Percentiles rank a stretch among this genome's conserved stretches.
phyloP scores from a whole-genome alignment of 306 rosid species.

The Rubus idaeus region DNA sequence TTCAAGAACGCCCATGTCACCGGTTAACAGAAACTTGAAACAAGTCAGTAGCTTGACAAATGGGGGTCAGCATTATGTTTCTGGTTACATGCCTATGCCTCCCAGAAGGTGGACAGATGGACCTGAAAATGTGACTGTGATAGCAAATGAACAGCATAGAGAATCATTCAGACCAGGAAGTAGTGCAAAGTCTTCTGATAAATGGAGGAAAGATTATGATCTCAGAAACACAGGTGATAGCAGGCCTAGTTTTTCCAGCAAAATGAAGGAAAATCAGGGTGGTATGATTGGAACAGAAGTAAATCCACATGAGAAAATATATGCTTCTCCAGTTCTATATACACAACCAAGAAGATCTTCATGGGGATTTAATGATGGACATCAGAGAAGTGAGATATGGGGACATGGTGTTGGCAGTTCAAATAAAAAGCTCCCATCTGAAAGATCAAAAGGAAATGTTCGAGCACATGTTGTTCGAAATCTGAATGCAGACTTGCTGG shows the following conservation, averaged over 20 bases:
- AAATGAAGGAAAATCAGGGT: slow-evolving; percentile 31
- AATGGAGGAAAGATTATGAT: slow-evolving; percentile 29
- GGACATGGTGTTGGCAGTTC: slow-evolving; percentile 35
- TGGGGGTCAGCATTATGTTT: slow-evolving; percentile 11
- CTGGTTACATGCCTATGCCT: background rate
- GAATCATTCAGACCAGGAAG: slow-evolving; percentile 24
- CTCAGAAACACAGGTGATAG: slow-evolving; percentile 25
- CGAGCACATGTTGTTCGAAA: slow-evolving; percentile 17
- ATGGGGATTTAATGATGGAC: slow-evolving; percentile 52
- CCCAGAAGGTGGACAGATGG: slow-evolving; percentile 22
- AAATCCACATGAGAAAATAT: slow-evolving; percentile 31
- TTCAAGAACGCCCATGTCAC: slow-evolving; percentile 16
- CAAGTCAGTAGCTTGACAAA: background rate
- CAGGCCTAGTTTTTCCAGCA: slow-evolving; percentile 22
- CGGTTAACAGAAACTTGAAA: background rate
- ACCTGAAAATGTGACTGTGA: background rate
- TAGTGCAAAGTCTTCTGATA: slow-evolving; percentile 30
- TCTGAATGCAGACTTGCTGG: background rate
- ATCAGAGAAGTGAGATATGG: slow-evolving; percentile 42
- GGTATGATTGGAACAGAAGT: slow-evolving; percentile 32
- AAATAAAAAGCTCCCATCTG: slow-evolving; percentile 40
- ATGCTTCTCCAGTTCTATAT: slow-evolving; percentile 44
- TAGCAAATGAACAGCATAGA: slow-evolving; percentile 1
- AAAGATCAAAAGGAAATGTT: slow-evolving; percentile 9
- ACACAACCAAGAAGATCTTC: slow-evolving; percentile 52